A percentile compares a stretch with the other conserved stretches of the same genome.
phyloP scores from a whole-genome alignment of 192 early-diverging fungal genomes.

The Lobosporangium transversale region DNA sequence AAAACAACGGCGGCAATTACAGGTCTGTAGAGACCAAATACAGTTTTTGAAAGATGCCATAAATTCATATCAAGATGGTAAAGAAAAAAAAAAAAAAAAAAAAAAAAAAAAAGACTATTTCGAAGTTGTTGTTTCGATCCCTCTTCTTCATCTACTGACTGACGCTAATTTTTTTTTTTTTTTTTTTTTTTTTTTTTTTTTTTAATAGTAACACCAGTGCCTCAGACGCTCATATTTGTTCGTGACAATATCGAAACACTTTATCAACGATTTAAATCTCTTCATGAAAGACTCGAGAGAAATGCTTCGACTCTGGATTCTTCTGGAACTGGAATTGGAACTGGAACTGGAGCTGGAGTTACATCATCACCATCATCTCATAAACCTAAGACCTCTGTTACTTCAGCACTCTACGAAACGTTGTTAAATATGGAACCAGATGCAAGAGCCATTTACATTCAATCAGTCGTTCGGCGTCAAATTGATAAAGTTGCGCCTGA shows the following conservation, averaged over 20 bases:
- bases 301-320: neutral
- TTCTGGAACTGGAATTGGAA: neutral
- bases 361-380: neutral
- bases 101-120: too few relatives aligned
- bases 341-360: neutral
- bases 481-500: too few relatives aligned
- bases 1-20: conserved; percentile 13
- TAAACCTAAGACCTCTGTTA: conserved; percentile 1
- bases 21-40: conserved; percentile 44
- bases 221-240: conserved; percentile 45
- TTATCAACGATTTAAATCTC: conserved; percentile 28
- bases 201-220: conserved; percentile 24
- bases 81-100: neutral
- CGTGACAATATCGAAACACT: conserved; percentile 49
- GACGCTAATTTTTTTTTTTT: neutral
- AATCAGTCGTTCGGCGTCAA: conserved; percentile 33
- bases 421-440: conserved; percentile 22
- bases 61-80: conserved; percentile 36
- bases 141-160: too few relatives aligned
- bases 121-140: neutral
- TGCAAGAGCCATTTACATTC: conserved; percentile 26
- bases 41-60: conserved; percentile 36
- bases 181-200: conserved; percentile 1
- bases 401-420: conserved; percentile 22
- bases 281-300: conserved; percentile 19